Percentiles rank a stretch among this genome's conserved stretches.
phyloP scores from a whole-genome alignment of 306 rosid species.

The Acmispon strigosus region DNA sequence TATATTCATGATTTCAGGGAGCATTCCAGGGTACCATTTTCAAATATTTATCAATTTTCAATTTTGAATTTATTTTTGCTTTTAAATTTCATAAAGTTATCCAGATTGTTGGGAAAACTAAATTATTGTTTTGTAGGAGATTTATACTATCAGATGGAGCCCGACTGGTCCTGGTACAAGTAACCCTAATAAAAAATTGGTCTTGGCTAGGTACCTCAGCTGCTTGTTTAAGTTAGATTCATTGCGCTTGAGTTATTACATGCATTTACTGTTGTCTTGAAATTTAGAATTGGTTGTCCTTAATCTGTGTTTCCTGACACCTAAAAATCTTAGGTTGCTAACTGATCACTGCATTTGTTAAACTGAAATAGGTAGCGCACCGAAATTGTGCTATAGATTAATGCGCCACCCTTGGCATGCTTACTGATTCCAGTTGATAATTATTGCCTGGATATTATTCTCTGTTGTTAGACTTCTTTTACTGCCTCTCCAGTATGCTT shows the following conservation, averaged over 20 bases:
- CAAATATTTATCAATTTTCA: not conserved
- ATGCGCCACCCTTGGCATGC: not conserved
- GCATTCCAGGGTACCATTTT: slow-evolving; percentile 70
- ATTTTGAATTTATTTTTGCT: not conserved
- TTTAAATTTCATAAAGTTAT: not conserved
- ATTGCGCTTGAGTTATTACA: not conserved
- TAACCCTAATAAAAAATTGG: slow-evolving; percentile 70
- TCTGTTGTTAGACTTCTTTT: not conserved
- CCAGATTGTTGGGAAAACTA: not conserved
- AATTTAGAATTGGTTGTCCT: not conserved
- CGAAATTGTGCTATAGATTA: not conserved
- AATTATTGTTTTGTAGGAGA: slow-evolving; percentile 52
- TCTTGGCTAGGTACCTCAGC: slow-evolving; percentile 75
- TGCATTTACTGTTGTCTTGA: not conserved
- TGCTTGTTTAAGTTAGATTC: not conserved
- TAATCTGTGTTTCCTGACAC: not conserved
- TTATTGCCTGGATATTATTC: not conserved
- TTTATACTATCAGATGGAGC: slow-evolving; percentile 94
- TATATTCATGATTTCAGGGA: slow-evolving; percentile 80
- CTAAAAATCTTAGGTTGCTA: not conserved
- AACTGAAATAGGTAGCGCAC: not conserved
- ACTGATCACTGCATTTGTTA: not conserved
- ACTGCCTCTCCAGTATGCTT: not conserved
- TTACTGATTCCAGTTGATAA: not conserved
- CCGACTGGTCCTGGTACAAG: slow-evolving; percentile 83